Evolutionary conservation across 1,139 yeast species (phyloP), one percentile per base, ranked within the genome.

Genomic region (Oligophagozyma castellii): DNA sequence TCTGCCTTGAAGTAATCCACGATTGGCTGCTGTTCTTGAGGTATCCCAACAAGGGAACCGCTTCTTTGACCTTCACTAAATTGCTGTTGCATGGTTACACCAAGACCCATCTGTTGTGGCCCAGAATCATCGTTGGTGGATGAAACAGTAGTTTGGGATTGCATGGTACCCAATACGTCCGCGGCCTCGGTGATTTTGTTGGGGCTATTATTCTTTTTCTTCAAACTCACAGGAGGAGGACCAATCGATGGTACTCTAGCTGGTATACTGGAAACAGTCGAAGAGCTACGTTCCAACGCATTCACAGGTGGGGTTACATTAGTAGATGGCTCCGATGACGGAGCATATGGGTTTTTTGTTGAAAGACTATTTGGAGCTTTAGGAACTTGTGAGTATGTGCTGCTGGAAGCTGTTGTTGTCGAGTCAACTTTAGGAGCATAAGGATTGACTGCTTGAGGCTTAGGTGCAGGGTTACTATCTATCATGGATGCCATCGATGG

Each of bases 1-100:
- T 72, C 73, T 4, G 55, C 51, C 14, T 62, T 59, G 35, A 89
- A 64, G 15, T 61, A 61, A 18, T 66, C 63, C 45, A 59, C 73
- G 29, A 89, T 70, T n/a, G 76, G 73, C 37, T 55, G 48, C 2
- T 74, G 65, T 6, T 61, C 62, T 4, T 58, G 66, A 2, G 84
- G 69, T 37, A 81, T 76, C 10, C 32, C 42, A 18, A 18, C 14
- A 5, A 26, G 29, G 14, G 33, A 18, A n/a, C n/a, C n/a, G n/a
- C n/a, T n/a, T n/a, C n/a, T n/a, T n/a, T n/a, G n/a, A n/a, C n/a
- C n/a, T n/a, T n/a, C n/a, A n/a, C n/a, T n/a, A n/a, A n/a, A n/a
- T n/a, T n/a, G n/a, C n/a, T n/a, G n/a, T n/a, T n/a, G n/a, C n/a
- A n/a, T n/a, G 15, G 36, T 22, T 10, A 33, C 30, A 5, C 29